Evolutionary conservation across 1,284 basidiomycete genomes (phyloP), one percentile per base, ranked within the genome.

Genomic region (Heterobasidion parviporum): DNA sequence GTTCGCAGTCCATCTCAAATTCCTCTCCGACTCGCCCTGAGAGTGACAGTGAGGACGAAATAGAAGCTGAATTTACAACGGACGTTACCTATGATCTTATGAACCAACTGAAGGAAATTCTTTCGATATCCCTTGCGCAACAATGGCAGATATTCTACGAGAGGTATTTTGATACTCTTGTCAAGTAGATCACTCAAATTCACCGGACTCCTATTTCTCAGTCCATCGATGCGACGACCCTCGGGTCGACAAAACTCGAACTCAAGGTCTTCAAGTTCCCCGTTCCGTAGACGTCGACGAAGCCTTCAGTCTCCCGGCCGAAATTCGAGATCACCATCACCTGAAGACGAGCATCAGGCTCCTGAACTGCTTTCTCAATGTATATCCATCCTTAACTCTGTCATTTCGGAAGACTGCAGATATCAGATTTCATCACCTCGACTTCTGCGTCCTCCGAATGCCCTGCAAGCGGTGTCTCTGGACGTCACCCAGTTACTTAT

Each of bases 371-470:
- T 87, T 36, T 72, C 78, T 1, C 72, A 77, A 54, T 86, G 83
- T 64, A 77, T 89, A n/a, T 75, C 77, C 14, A 66, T 84, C 43
- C 72, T 89, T 10, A 71, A 76, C 3, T 86, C 86, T 2, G 69
- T 89, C 12, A 72, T 88, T 18, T 67, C 71, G 4, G 83, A 88
- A 57, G 87, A 89, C 62, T 87, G 85, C 65, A 82, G 85, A 3
- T 87, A 78, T 66, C 77, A 77, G 59, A 74, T 79, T 4, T 67
- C 75, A 12, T 73, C 70, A 32, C 78, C 82, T 15, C 76, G 82
- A 9, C 82, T 82, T 6, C 74, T 72, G 0, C 75, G 79, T 35
- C 87, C 87, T 12, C 82, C 85, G 2, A 80, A 87, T 62, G 74
- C 85, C 3, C 68, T 89, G 34, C 87, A 89, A 62, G 76, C 78